Base-by-base conservation (phyloP, 1,139 yeast genomes). In the Zygoascus hellenicus region DNA sequence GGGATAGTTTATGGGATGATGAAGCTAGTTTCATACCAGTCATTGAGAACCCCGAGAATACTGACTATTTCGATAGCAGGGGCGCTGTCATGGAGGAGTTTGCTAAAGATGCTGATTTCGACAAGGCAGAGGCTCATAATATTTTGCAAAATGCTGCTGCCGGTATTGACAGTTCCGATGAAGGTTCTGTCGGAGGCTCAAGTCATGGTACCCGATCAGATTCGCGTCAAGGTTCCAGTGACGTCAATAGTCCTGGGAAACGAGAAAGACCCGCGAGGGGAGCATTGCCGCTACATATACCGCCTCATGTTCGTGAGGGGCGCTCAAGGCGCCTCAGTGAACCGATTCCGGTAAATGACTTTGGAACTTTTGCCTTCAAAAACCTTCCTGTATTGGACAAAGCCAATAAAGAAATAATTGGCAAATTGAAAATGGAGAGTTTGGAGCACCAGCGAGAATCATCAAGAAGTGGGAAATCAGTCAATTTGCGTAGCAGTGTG, bases 401-500 rank as follows among this genome's bases (percentile, higher is more conserved):
- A 59, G 97, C 96, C 14, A 94, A 94, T 60, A 88, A 87, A 61
- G 97, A 90, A 65, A 90, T 87, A 13, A 87, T 94, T 51, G 86
- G 86, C 59, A 71, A 96, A 54, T 75, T 94, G 59, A 86, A 88
- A 59, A 81, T 75, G 41, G 97, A 92, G 62, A 96, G 87, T 65
- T 57, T 81, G 52, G 86, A 81, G 54, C 38, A 41, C 14, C 37
- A 41, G n/a, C 31, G 43, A 13, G 43, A 41, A 13, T 30, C 32
- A n/a, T 41, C 43, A 10, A 19, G 43, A n/a, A 37, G 43, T 13
- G 19, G 32, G 15, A 33, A 34, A 10, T 17, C 43, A 10, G 38
- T 36, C 15, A 22, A 36, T 9, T 14, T 41, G 7, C 19, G 22
- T 16, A 19, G 14, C 30, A n/a, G n/a, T 2, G 29, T 36, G 13